Evolutionary conservation across 495 filamentous ascomycete species (phyloP).

Genomic region (Penicillium coffeae): DNA sequence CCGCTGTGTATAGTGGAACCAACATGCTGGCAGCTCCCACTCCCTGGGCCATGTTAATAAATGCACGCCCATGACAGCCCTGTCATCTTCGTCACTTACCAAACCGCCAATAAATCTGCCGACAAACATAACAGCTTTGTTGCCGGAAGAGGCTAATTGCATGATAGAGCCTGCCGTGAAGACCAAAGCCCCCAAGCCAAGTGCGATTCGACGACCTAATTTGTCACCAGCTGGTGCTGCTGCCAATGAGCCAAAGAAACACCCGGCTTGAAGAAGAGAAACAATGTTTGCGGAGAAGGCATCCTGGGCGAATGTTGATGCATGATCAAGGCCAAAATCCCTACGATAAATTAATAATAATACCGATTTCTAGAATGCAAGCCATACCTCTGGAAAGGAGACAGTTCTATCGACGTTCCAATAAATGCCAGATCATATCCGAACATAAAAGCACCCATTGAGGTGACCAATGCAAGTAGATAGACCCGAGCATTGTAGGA

Average conservation of each 20-base stretch:
- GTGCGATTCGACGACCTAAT: constrained; percentile 47
- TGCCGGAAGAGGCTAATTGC: constrained; percentile 30
- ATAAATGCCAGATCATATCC: constrained; percentile 22
- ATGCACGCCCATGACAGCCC: too few species aligned
- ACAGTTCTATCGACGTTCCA: constrained; percentile 13
- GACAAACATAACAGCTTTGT: too few species aligned
- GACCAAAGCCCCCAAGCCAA: constrained; percentile 42
- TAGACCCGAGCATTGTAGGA: constrained; percentile 12
- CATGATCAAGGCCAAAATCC: too few species aligned
- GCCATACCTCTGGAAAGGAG: too few species aligned
- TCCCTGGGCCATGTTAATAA: constrained; percentile 59
- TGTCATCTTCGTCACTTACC: too few species aligned
- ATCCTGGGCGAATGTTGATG: constrained; percentile 6
- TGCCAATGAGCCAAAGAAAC: constrained; percentile 33
- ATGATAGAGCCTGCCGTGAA: constrained; percentile 52
- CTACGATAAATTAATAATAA: too few species aligned
- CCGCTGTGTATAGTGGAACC: constrained; percentile 70
- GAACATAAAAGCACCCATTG: constrained; percentile 21
- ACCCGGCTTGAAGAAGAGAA: constrained; percentile 55
- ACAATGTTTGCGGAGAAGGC: constrained; percentile 54
- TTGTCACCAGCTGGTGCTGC: constrained; percentile 33
- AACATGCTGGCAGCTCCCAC: constrained; percentile 67
- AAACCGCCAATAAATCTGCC: too few species aligned
- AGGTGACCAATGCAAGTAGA: constrained; percentile 13
- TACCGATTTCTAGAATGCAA: too few species aligned